Conservation (phyloP, 441 rosid genomes). For the Euphorbia corollata region DNA sequence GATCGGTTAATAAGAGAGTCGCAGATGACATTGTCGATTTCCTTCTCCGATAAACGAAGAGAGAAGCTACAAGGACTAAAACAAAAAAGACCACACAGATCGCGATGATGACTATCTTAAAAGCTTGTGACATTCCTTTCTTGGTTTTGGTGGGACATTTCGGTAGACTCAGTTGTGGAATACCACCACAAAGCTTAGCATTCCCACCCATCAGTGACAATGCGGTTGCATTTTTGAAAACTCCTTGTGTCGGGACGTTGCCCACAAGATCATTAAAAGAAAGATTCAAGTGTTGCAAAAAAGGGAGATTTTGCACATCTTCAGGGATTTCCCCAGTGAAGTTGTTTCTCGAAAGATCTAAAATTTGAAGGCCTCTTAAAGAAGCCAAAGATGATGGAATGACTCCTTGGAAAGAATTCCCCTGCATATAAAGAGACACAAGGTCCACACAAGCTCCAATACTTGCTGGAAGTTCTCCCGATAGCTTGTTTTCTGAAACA, state of each 20-base stretch:
- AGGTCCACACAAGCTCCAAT: not conserved
- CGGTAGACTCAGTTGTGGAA: constrained; percentile 1
- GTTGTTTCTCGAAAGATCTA: no score
- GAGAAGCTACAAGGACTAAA: not conserved
- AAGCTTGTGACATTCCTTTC: not conserved
- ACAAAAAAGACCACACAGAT: not conserved
- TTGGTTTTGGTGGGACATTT: not conserved
- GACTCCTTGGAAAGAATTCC: no score
- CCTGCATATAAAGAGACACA: no score
- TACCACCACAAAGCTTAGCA: constrained; percentile 19
- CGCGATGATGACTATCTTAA: no score
- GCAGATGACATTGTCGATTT: no score
- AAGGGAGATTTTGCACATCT: constrained; percentile 3
- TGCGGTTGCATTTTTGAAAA: no score
- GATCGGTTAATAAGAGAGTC: no score
- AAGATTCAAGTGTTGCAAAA: no score
- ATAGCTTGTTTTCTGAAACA: constrained; percentile 12
- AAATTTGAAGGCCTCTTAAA: constrained; percentile 17
- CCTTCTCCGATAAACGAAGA: not conserved
- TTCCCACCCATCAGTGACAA: no score
- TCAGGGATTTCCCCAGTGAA: no score
- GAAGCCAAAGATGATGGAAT: constrained; percentile 20
- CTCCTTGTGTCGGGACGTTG: no score
- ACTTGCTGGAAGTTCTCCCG: constrained; percentile 15
- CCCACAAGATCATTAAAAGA: no score